These are phyloP conservation scores for Mycena latifolia DNA, from an alignment of 768 basidiomycete species.

Conservation along the genomic window DNA sequence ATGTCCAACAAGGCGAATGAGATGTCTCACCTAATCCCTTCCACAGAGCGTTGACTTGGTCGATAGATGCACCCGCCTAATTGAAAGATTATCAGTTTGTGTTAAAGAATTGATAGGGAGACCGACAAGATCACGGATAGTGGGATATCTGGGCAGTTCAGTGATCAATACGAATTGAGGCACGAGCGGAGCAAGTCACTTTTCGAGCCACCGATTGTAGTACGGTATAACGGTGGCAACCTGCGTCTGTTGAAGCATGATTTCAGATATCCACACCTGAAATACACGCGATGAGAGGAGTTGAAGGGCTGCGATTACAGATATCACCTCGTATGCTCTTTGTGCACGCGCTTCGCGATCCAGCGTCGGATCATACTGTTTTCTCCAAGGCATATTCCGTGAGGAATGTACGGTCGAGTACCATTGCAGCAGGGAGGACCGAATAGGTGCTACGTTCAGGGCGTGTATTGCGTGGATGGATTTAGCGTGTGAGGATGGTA, in stretches of 20 bases:
- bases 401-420: constrained; percentile 73
- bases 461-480: constrained; percentile 63
- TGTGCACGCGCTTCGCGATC: constrained; percentile 76
- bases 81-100: constrained; percentile 29
- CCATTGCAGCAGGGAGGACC: constrained; percentile 73
- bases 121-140: constrained; percentile 79
- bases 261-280: constrained; percentile 91
- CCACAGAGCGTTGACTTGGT: constrained; percentile 92
- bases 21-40: constrained; percentile 69
- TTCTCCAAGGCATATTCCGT: constrained; percentile 95
- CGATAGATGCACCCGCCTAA: constrained; percentile 78
- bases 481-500: constrained; percentile 50
- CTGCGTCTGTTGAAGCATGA: constrained; percentile 98
- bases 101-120: constrained; percentile 18
- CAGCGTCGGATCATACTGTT: constrained; percentile 69
- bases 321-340: constrained; percentile 87
- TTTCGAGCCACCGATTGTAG: constrained; percentile 89
- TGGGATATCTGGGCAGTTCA: constrained; percentile 74
- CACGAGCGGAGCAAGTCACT: constrained; percentile 54
- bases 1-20: neutral
- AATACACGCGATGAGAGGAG: neutral
- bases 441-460: constrained; percentile 50
- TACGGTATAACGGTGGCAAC: constrained; percentile 95
- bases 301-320: neutral
- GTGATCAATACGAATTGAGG: constrained; percentile 19